These are phyloP conservation scores for Melocanna baccifera DNA, from an alignment of 176 grass and related monocot species.

Conservation along the genomic window DNA sequence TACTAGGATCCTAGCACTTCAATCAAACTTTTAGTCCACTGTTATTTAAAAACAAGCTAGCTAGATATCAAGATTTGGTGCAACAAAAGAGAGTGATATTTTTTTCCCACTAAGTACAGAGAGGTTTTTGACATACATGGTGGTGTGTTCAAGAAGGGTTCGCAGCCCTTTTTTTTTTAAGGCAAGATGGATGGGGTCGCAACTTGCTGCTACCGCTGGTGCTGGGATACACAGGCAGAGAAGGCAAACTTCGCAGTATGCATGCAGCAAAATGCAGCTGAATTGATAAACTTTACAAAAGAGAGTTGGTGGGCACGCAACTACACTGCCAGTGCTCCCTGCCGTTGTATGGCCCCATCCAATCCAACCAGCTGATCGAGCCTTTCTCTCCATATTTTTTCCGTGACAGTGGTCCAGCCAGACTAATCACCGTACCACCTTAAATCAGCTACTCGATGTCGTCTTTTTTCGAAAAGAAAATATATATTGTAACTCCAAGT, in stretches of 20 bases:
- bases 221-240: background rate
- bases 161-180: background rate
- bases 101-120: background rate
- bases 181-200: background rate
- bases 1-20: constrained; percentile 10
- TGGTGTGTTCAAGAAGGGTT: background rate
- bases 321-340: background rate
- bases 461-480: background rate
- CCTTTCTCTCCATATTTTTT: background rate
- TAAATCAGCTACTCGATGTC: background rate
- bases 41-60: background rate
- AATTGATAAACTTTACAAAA: background rate
- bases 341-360: background rate
- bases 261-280: constrained; percentile 15
- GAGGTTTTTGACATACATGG: background rate
- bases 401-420: too few relatives aligned
- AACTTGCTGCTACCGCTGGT: background rate
- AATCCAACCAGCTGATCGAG: background rate
- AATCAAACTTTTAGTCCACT: constrained; percentile 1
- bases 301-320: background rate
- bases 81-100: background rate
- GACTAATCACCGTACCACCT: background rate
- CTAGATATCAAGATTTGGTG: constrained; percentile 22
- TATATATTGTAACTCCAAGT: background rate
- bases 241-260: background rate